Base-by-base conservation (phyloP, 345 rosid species). In the Sonneratia alba region DNA sequence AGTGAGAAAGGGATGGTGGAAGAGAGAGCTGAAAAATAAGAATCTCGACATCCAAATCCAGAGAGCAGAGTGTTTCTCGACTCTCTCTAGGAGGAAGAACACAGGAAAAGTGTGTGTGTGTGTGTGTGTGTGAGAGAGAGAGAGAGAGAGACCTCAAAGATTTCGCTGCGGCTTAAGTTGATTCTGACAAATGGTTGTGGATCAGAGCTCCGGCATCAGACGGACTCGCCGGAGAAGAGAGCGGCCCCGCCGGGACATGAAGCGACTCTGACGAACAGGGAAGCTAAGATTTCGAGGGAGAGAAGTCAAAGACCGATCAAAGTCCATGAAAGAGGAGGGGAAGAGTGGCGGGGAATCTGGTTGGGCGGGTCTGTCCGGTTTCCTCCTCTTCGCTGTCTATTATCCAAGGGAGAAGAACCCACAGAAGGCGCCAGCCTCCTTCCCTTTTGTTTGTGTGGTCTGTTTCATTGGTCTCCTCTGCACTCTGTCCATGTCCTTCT, bases 251-350 rank as follows among this genome's bases (percentile, higher is more conserved):
- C 73, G 71, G 87, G 70, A 61, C 45, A 38, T 75, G 83, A 74
- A 40, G 80, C 40, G 70, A 63, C 8, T 27, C 66, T 18, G 66
- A 61, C 12, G 66, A 73, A 70, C 73, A 53, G 64, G 55, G 37
- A 11, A 12, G 13, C 49, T 47, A 10, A 47, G 49, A 47, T 47
- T 47, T 3, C 49, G 49, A 11, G 49, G 14, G 11, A 47, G 0
- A 10, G 70, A 24, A 71, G 63, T 6, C 3, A 27, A 64, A 73
- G 67, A 80, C 40, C 59, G 76, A 74, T 75, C 68, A 71, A 63
- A 75, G 68, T 76, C 89, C 89, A 86, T 87, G 53, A 38, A n/a
- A 21, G 22, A 48, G 75, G 49, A 47, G 49, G 14, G 13, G 49
- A 47, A 47, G 8, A 40, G 6, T 8, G 43, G 43, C 43, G n/a